A percentile compares a stretch with the other conserved stretches of the same genome.
Conservation (phyloP, 176 grass and related monocot species). For the Cocos nucifera region DNA sequence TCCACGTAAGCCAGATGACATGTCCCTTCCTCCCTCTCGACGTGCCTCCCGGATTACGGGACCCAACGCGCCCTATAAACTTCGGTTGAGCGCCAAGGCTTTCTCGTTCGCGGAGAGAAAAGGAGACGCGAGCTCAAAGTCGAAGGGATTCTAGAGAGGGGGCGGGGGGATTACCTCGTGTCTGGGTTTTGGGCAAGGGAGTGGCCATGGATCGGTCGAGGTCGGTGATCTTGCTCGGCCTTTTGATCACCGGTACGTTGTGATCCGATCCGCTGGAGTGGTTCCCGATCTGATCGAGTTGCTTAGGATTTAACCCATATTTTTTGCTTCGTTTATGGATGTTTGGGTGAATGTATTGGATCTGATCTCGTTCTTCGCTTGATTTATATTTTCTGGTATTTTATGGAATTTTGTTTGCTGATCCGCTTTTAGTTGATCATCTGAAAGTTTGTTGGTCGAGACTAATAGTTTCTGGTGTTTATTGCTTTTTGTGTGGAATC, state of each 20-base stretch:
- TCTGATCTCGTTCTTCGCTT: background rate
- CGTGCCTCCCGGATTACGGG: no score
- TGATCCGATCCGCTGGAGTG: background rate
- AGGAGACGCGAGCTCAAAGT: background rate
- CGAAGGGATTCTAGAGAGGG: background rate
- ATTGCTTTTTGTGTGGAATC: no score
- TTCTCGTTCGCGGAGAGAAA: no score
- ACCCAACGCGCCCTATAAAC: no score
- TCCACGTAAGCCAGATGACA: constrained; percentile 26
- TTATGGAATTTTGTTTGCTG: no score
- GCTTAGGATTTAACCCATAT: constrained; percentile 3
- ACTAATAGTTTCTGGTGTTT: no score
- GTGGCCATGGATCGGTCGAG: background rate
- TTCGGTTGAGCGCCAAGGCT: no score
- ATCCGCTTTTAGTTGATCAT: no score
- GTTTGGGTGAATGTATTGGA: background rate
- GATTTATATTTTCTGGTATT: background rate
- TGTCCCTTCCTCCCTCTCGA: background rate
- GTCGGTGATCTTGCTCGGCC: constrained; percentile 6
- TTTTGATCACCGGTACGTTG: constrained; percentile 23
- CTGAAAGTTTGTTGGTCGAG: no score
- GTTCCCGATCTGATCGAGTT: background rate
- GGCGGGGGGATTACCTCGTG: background rate
- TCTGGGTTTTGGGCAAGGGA: background rate
- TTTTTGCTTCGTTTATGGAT: constrained; percentile 13